These are phyloP conservation scores for Chrysanthemum seticuspe DNA, from an alignment of 129 eudicot genomes.

Conservation along the genomic window DNA sequence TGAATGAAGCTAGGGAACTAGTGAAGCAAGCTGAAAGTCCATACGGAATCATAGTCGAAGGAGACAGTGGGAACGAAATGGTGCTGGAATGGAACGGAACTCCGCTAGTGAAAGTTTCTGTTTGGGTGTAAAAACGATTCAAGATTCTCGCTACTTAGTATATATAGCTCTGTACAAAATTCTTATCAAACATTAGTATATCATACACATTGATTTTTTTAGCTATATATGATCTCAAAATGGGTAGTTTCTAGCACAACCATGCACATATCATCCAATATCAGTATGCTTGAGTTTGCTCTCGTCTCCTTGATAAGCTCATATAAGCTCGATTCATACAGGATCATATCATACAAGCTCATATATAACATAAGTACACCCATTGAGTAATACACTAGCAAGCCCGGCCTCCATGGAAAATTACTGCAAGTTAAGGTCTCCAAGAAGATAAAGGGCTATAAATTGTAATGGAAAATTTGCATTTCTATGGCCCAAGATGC, in stretches of 20 bases:
- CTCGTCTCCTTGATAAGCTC: too few species aligned
- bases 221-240: neutral
- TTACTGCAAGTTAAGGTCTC: too few species aligned
- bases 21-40: slow-evolving; percentile 48
- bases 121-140: slow-evolving; percentile 41
- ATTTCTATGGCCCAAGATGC: too few species aligned
- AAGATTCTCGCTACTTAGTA: slow-evolving; percentile 4
- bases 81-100: slow-evolving; percentile 58
- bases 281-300: neutral
- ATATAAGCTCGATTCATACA: too few species aligned
- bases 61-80: slow-evolving; percentile 50
- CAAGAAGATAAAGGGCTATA: too few species aligned
- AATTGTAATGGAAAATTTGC: too few species aligned
- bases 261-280: neutral
- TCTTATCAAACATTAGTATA: neutral
- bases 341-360: neutral
- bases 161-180: slow-evolving; percentile 22
- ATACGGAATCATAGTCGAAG: slow-evolving; percentile 46
- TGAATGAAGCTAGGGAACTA: slow-evolving; percentile 49
- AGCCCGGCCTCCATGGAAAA: too few species aligned
- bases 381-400: too few species aligned
- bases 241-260: neutral
- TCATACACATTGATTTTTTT: neutral
- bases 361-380: too few species aligned
- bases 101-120: slow-evolving; percentile 58